Conservation (phyloP, 75 land plant species). For the Selaginella tamariscina region DNA sequence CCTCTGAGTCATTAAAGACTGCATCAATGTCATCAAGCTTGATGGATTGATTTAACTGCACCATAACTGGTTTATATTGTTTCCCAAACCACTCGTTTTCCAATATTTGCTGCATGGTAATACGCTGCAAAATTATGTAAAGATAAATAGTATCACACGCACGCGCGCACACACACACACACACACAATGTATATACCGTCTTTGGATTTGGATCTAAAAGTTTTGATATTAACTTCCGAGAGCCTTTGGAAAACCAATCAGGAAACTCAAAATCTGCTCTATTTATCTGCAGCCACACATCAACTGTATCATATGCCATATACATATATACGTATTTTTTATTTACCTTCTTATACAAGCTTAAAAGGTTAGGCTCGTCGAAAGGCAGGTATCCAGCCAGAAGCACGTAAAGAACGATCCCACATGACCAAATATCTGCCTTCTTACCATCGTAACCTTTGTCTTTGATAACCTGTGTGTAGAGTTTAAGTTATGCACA, state of each 20-base stretch:
- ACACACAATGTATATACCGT: background rate
- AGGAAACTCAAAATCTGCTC: background rate
- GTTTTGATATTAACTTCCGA: background rate
- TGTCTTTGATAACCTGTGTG: slow-evolving; percentile 7
- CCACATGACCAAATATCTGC: background rate
- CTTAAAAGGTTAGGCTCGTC: background rate
- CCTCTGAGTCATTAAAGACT: slow-evolving; percentile 1
- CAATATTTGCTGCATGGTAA: background rate
- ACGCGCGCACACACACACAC: background rate
- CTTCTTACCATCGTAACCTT: slow-evolving; percentile 5
- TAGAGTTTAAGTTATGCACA: background rate
- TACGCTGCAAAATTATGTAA: background rate
- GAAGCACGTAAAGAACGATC: background rate
- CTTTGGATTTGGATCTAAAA: background rate
- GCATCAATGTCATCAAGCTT: background rate
- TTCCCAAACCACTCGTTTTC: background rate
- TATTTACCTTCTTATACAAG: slow-evolving; percentile 1
- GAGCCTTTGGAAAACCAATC: background rate
- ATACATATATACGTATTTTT: background rate
- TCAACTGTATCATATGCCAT: too few relatives aligned
- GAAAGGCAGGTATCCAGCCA: slow-evolving; percentile 34
- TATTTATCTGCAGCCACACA: background rate
- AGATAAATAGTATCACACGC: background rate
- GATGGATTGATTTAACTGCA: background rate
- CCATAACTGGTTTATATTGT: background rate